These are phyloP conservation scores for Rubia tinctorum DNA, from an alignment of 305 asterid species.

Conservation along the genomic window DNA sequence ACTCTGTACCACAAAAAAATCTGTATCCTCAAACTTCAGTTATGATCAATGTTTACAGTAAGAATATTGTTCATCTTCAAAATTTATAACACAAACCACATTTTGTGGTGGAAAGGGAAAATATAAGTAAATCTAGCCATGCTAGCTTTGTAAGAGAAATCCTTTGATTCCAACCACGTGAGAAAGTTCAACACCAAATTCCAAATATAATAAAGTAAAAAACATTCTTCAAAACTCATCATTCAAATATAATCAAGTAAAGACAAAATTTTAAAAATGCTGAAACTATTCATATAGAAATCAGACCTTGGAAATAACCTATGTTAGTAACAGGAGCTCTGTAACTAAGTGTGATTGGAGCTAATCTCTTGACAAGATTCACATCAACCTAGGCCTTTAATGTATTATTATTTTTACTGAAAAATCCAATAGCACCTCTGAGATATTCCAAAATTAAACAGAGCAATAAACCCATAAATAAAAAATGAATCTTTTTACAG, in stretches of 20 bases:
- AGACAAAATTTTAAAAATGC: not conserved
- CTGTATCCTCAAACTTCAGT: not conserved
- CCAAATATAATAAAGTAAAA: no score
- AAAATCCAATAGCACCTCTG: not conserved
- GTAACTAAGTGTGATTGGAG: constrained; percentile 30
- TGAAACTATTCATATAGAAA: not conserved
- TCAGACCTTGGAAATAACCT: constrained; percentile 13
- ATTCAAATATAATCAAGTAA: no score
- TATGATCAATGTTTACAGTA: not conserved
- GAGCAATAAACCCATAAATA: not conserved
- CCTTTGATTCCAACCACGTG: no score
- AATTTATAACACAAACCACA: no score
- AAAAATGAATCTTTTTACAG: not conserved
- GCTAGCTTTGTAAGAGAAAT: no score
- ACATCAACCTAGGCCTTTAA: constrained; percentile 31
- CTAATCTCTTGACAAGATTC: constrained; percentile 49
- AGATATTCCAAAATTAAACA: not conserved
- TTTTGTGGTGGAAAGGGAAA: no score
- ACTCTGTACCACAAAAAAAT: constrained; percentile 31
- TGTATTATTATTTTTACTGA: constrained; percentile 11
- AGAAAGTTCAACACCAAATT: no score
- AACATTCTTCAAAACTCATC: constrained; percentile 3
- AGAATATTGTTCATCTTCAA: no score
- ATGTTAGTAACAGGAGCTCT: constrained; percentile 33
- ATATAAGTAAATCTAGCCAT: no score